Conservation (phyloP, 2,329 filamentous ascomycete species). For the Colletotrichum aenigma region DNA sequence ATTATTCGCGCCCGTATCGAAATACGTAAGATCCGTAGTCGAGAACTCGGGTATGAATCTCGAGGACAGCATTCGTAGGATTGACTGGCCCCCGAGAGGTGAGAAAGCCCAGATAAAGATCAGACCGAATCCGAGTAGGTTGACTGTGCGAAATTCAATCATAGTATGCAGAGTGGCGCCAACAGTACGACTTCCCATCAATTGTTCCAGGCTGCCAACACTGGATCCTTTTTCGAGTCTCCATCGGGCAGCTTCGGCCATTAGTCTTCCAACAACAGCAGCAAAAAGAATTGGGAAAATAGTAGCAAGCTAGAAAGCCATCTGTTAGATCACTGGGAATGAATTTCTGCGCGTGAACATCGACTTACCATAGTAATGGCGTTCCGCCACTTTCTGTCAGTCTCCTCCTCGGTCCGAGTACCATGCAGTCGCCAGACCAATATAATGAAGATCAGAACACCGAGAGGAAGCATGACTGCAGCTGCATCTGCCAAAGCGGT, state of each 20-base stretch:
- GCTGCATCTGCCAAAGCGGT: neutral
- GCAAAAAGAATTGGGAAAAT: conserved; percentile 34
- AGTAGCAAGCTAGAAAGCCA: conserved; percentile 17
- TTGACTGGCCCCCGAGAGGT: conserved; percentile 30
- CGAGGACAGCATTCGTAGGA: conserved; percentile 22
- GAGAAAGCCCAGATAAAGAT: conserved; percentile 32
- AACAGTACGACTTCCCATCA: conserved; percentile 34
- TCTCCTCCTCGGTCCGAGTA: neutral
- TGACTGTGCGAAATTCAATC: conserved; percentile 27
- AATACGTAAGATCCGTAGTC: neutral
- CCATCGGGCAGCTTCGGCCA: conserved; percentile 27
- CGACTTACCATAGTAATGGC: neutral
- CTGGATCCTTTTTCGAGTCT: conserved; percentile 30
- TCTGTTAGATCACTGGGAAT: neutral
- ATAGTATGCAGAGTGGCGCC: conserved; percentile 28
- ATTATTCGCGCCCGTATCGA: neutral
- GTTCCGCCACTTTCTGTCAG: neutral
- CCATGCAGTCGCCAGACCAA: neutral
- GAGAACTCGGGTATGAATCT: neutral
- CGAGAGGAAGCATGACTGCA: neutral
- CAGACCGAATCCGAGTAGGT: conserved; percentile 26
- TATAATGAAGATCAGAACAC: neutral
- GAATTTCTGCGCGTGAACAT: neutral
- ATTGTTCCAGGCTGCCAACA: conserved; percentile 29
- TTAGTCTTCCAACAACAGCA: conserved; percentile 27